Base-by-base conservation (phyloP, 768 basidiomycete species). In the Daedalea quercina region DNA sequence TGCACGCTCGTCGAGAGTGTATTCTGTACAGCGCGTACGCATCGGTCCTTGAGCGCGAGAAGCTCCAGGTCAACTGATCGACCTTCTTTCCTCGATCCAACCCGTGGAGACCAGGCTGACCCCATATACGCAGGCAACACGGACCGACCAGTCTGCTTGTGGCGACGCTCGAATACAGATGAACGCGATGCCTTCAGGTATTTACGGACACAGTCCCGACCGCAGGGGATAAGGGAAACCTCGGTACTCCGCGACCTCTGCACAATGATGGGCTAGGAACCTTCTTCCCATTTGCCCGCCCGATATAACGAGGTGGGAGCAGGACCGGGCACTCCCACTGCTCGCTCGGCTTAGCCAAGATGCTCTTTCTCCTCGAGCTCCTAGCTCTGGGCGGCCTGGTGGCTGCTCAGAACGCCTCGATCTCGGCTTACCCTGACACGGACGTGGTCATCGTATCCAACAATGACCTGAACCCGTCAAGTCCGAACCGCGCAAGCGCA, bases 391-490 rank as follows among this genome's bases (percentile, higher is more conserved):
- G 37, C 4, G 15, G 37, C 37, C 37, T 40, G 15, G 37, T 19
- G 15, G 37, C 15, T 6, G 37, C 37, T 4, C 37, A 17, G 37
- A 40, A 40, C 17, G 17, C 37, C 15, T 40, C 46, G 3, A 11
- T 33, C 13, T 11, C 26, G 9, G 8, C 13, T 0, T 54, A 42
- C 34, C 53, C 53, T 19, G 19, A 47, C 28, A 54, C 44, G 9
- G 53, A 54, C 40, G 53, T 54, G 11, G 46, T 49, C 26, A 54
- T 54, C 20, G 23, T 54, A 19, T 28, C 46, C 20, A 54, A 54
- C 53, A 54, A 54, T 24, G 53, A 54, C 28, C 47, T 54, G n/a
- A 35, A 54, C 33, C 47, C 53, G 20, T 48, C 47, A 20, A 54
- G 49, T 44, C 24, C 41, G 9, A 40, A 48, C 1, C 53, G 53